Percentiles rank a stretch among this genome's conserved stretches.
phyloP scores from a whole-genome alignment of 2,329 filamentous ascomycete genomes.

The Penicillium sp. region DNA sequence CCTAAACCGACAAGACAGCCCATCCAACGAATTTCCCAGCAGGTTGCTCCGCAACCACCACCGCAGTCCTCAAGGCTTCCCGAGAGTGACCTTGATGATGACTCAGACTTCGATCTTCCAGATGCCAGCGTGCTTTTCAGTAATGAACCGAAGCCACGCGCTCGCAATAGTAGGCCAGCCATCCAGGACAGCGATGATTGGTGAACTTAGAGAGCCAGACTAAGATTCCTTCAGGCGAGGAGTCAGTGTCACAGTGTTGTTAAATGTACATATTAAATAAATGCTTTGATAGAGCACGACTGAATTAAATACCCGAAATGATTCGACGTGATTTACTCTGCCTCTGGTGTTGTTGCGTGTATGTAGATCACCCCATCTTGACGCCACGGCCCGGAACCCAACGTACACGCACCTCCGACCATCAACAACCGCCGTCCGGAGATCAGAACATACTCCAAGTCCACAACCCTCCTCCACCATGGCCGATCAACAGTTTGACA shows the following conservation, averaged over 20 bases:
- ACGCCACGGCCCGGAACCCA: conserved; percentile 1
- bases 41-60: background rate
- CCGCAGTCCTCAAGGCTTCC: background rate
- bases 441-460: conserved; percentile 23
- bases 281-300: background rate
- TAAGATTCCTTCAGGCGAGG: conserved; percentile 5
- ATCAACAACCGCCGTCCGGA: conserved; percentile 23
- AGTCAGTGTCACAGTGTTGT: background rate
- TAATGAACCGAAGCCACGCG: conserved; percentile 18
- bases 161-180: conserved; percentile 22
- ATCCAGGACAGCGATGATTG: conserved; percentile 37
- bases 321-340: no score
- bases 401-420: conserved; percentile 26
- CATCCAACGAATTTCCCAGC: background rate
- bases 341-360: background rate
- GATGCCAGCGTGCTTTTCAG: conserved; percentile 33
- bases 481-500: conserved; percentile 56
- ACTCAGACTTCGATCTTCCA: conserved; percentile 33
- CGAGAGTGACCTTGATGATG: conserved; percentile 18
- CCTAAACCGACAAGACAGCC: background rate
- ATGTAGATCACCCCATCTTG: background rate
- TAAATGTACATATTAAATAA: conserved; percentile 8
- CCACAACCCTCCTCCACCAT: conserved; percentile 33
- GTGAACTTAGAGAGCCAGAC: conserved; percentile 13
- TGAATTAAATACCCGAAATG: no score